A percentile compares a stretch with the other conserved stretches of the same genome.
phyloP scores from a whole-genome alignment of 2,329 filamentous ascomycete genomes.

The Colletotrichum plurivorum region DNA sequence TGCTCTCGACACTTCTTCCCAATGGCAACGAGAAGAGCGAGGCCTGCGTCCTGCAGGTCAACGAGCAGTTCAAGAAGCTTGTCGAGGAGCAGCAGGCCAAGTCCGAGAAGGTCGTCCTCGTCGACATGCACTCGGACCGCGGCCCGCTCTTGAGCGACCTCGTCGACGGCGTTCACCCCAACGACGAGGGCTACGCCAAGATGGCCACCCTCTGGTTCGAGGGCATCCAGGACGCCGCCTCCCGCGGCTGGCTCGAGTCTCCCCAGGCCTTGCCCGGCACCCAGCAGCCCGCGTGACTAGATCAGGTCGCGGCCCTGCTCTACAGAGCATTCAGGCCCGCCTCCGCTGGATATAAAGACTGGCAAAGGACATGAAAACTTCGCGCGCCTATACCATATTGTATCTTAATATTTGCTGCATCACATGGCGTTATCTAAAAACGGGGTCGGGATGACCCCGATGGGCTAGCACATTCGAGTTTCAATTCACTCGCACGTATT shows the following conservation, averaged over 20 bases:
- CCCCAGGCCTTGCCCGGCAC: conserved; percentile 39
- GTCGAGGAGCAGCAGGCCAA: conserved; percentile 45
- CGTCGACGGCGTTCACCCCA: conserved; percentile 56
- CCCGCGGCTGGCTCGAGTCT: conserved; percentile 43
- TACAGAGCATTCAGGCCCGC: conserved; percentile 20
- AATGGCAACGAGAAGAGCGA: conserved; percentile 48
- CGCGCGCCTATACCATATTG: neutral
- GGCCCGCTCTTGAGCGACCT: conserved; percentile 51
- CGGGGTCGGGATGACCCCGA: neutral
- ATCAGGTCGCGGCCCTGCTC: conserved; percentile 5
- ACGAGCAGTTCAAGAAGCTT: conserved; percentile 50
- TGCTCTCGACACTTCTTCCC: conserved; percentile 56
- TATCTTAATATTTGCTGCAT: conserved; percentile 13
- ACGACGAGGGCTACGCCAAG: conserved; percentile 55
- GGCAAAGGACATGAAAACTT: neutral
- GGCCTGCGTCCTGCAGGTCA: conserved; percentile 49
- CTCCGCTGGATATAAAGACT: neutral
- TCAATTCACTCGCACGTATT: neutral
- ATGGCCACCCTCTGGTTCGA: conserved; percentile 57
- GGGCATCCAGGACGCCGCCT: conserved; percentile 47
- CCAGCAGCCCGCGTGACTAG: conserved; percentile 18
- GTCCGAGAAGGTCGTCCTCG: conserved; percentile 53
- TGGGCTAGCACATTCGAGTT: conserved; percentile 15
- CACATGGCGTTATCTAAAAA: neutral
- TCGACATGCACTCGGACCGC: conserved; percentile 54